Evolutionary conservation across 2,329 filamentous ascomycete genomes (phyloP).

Genomic region (Tympanopsis confertula): DNA sequence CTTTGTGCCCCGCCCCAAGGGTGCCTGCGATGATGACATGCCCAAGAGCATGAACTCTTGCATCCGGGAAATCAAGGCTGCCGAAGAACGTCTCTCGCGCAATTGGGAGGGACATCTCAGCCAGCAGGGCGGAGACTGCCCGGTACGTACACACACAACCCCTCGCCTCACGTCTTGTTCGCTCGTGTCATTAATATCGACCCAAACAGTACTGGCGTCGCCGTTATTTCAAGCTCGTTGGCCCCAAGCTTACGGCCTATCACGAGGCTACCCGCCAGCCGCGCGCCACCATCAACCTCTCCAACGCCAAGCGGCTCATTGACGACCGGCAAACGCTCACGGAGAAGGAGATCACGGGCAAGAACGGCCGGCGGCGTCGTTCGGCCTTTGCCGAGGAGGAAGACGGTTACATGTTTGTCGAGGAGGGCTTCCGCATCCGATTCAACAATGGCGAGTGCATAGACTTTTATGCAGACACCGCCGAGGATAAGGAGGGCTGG

Average conservation of each 20-base stretch:
- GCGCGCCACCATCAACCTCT: conserved; percentile 89
- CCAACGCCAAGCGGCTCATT: conserved; percentile 84
- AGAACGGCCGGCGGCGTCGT: conserved; percentile 69
- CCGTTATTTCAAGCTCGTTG: conserved; percentile 88
- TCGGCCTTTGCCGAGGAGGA: conserved; percentile 96
- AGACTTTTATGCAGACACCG: conserved; percentile 91
- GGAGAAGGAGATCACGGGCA: conserved; percentile 70
- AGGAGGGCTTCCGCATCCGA: conserved; percentile 95
- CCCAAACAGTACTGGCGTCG: conserved; percentile 77
- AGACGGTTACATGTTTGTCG: conserved; percentile 98
- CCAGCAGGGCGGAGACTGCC: conserved; percentile 95
- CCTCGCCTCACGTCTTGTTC: too few relatives aligned
- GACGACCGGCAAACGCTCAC: conserved; percentile 78
- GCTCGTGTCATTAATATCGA: conserved; percentile 27
- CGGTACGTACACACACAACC: conserved; percentile 65
- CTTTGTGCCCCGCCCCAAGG: conserved; percentile 86
- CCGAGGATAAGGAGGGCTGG: conserved; percentile 83
- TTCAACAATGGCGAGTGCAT: conserved; percentile 98
- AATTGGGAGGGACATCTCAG: conserved; percentile 83
- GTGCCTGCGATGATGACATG: conserved; percentile 84
- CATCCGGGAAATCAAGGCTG: conserved; percentile 83
- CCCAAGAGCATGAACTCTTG: conserved; percentile 98
- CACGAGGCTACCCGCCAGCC: conserved; percentile 93
- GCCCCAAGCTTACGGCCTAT: conserved; percentile 84
- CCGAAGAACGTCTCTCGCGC: conserved; percentile 66